Base-by-base conservation (phyloP, 257 asterid species). In the Forsythia suspensa region DNA sequence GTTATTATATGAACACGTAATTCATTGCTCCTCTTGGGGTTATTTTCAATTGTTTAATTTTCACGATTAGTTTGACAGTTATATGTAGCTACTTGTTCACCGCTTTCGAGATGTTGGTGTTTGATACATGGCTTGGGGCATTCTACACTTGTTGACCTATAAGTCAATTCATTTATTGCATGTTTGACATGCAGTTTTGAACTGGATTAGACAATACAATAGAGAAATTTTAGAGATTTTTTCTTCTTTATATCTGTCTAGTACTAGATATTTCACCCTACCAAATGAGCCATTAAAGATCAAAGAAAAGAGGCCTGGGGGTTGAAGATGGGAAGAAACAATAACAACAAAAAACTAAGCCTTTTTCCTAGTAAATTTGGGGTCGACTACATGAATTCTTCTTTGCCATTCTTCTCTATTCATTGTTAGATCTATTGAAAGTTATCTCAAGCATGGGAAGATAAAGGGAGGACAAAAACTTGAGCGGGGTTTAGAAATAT, bases 101-200 rank as follows among this genome's bases (percentile, higher is more conserved):
- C 99, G 98, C 98, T n/a, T n/a, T 84, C 94, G 99, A 68, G 97
- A 90, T 82, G 84, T 81, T 83, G 83, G 79, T 72, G 97, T 94
- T 83, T 97, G 95, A 76, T 93, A 91, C 42, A 89, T 93, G 42
- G 99, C 97, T 20, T 96, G 98, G 99, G 99, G 5, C 99, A 94
- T 84, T 96, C 99, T 36, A 88, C 99, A 4, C 94, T 96, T n/a
- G 77, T 96, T 65, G 97, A 76, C 99, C 97, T 12, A 98, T 93
- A 86, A 90, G 97, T 86, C 73, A 2, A 80, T 75, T 51, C 67
- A 11, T 13, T 55, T 18, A 20, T 73, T 44, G 66, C 69, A 61
- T 61, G 15, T 61, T 21, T 61, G 69, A 38, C 1, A 24, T 24
- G 12, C 38, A 20, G 34, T 24, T 21, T 61, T 20, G 8, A 61